A percentile compares a stretch with the other conserved stretches of the same genome.
Evolutionary conservation across 1,139 yeast species (phyloP).

Genomic region (Hyphopichia buzzinii): DNA sequence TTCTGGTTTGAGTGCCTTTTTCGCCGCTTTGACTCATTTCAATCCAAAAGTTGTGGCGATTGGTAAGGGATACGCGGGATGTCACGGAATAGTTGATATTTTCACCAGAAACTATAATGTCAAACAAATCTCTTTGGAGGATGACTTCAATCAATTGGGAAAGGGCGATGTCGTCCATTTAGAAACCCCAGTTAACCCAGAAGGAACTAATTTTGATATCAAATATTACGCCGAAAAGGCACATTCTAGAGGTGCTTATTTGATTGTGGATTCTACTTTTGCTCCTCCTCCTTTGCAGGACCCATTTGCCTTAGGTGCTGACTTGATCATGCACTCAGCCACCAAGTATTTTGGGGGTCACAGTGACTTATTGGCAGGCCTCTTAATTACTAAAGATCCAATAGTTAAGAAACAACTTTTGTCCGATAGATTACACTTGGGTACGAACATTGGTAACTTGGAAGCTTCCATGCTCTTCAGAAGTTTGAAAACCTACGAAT

Average conservation of each 20-base stretch:
- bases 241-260: conserved; percentile 64
- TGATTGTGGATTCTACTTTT: conserved; percentile 81
- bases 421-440: conserved; percentile 64
- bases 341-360: conserved; percentile 94
- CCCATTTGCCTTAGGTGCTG: conserved; percentile 30
- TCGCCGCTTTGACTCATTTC: conserved; percentile 66
- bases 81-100: conserved; percentile 65
- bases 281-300: conserved; percentile 91
- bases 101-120: conserved; percentile 61
- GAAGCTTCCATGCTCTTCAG: conserved; percentile 74
- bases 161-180: conserved; percentile 78
- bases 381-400: conserved; percentile 59
- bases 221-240: conserved; percentile 61
- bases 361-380: conserved; percentile 86
- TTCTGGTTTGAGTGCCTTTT: conserved; percentile 80
- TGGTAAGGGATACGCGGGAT: conserved; percentile 85
- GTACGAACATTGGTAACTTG: conserved; percentile 75
- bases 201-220: conserved; percentile 68
- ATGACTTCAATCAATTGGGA: conserved; percentile 46
- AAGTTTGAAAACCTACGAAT: conserved; percentile 74
- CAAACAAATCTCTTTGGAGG: conserved; percentile 49
- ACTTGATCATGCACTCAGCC: conserved; percentile 71
- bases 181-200: conserved; percentile 89
- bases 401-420: conserved; percentile 45
- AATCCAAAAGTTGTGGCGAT: conserved; percentile 76